Percentiles rank a stretch among this genome's conserved stretches.
phyloP scores from a whole-genome alignment of 1,284 basidiomycete genomes.

The Apiotrichum veenhuisii region DNA sequence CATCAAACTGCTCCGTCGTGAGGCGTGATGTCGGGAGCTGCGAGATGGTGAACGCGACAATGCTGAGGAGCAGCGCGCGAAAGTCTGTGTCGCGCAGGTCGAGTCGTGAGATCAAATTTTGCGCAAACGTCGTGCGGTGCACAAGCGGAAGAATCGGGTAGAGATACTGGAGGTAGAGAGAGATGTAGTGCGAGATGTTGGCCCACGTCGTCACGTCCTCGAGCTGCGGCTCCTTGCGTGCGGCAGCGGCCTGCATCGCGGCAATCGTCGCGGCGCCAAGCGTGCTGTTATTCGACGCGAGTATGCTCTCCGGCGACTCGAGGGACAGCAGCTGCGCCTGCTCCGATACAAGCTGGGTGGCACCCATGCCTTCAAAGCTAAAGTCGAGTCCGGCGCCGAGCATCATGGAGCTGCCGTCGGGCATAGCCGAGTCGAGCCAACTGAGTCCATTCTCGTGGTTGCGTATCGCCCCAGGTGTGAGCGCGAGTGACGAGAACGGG shows the following conservation, averaged over 20 bases:
- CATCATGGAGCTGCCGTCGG: constrained; percentile 15
- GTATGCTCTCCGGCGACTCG: constrained; percentile 31
- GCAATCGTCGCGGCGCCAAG: background rate
- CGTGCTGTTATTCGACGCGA: constrained; percentile 1
- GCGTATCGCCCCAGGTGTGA: constrained; percentile 15
- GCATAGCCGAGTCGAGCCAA: constrained; percentile 23
- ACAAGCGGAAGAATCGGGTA: constrained; percentile 47
- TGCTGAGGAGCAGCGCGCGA: constrained; percentile 44
- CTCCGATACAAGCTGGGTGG: constrained; percentile 26
- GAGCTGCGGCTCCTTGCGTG: constrained; percentile 32
- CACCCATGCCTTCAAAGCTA: constrained; percentile 13
- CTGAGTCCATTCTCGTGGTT: constrained; percentile 18
- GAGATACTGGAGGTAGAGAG: constrained; percentile 46
- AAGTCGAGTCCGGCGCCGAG: constrained; percentile 8
- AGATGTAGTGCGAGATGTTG: constrained; percentile 46
- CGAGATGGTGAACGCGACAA: constrained; percentile 49
- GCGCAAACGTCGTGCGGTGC: constrained; percentile 48
- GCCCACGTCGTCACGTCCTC: constrained; percentile 48
- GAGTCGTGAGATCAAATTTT: constrained; percentile 42
- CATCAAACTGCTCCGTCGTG: constrained; percentile 41
- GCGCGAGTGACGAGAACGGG: constrained; percentile 20
- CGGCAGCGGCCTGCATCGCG: background rate
- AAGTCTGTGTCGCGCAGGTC: constrained; percentile 47
- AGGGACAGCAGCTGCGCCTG: constrained; percentile 40
- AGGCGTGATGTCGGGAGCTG: constrained; percentile 45